These are phyloP conservation scores for Spiraea crenata DNA, from an alignment of 331 rosid genomes.

Conservation along the genomic window DNA sequence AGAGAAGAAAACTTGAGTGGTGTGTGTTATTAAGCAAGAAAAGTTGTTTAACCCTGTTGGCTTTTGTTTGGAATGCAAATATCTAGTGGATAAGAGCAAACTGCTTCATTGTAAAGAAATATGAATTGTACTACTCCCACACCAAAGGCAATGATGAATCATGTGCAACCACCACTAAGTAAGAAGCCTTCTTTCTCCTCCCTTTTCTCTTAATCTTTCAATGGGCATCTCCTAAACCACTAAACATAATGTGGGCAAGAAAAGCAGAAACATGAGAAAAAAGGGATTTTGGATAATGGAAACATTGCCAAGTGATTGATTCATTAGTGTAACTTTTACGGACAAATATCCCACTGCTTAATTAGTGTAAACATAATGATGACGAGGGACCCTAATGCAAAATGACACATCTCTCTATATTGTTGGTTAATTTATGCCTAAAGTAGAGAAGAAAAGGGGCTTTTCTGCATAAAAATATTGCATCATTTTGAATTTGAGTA, in stretches of 20 bases:
- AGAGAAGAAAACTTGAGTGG: slow-evolving; percentile 19
- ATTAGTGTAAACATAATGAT: slow-evolving; percentile 3
- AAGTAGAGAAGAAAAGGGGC: background rate
- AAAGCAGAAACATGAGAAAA: background rate
- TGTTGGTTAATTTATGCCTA: background rate
- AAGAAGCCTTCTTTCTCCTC: background rate
- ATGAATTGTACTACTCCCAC: slow-evolving; percentile 12
- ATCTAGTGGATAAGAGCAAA: slow-evolving; percentile 36
- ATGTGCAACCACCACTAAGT: slow-evolving; percentile 10
- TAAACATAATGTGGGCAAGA: background rate
- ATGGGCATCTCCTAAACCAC: slow-evolving; percentile 11
- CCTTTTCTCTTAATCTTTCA: background rate
- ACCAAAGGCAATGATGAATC: background rate
- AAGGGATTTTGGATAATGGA: background rate
- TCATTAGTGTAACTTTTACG: background rate
- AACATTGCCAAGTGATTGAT: no score
- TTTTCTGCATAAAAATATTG: background rate
- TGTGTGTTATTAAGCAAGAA: background rate
- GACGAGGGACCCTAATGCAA: slow-evolving; percentile 4
- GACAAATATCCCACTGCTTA: background rate
- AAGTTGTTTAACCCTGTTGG: background rate
- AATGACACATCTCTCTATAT: background rate
- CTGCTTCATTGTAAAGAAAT: slow-evolving; percentile 29
- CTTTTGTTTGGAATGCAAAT: background rate
- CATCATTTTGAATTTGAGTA: background rate